phyloP scores from a whole-genome alignment of 208 protist genomes.

The Crithidia fasciculata region DNA sequence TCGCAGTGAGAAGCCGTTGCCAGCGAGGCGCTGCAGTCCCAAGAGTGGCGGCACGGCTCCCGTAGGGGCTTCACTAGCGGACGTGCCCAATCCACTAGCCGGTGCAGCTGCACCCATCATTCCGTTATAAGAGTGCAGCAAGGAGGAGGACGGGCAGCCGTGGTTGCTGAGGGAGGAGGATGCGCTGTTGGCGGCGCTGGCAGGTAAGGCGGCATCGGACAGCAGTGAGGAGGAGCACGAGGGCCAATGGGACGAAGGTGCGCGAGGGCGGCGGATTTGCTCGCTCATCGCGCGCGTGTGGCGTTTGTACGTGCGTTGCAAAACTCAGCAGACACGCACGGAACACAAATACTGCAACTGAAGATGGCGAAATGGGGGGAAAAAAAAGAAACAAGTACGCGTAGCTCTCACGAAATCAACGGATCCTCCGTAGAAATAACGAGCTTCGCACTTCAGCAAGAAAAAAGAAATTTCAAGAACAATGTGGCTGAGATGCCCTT shows the following conservation, averaged over 20 bases:
- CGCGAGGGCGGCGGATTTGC: no score
- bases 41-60: constrained; percentile 12
- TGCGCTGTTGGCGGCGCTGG: background rate
- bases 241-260: background rate
- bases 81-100: background rate
- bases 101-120: no score
- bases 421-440: no score
- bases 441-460: no score
- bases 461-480: no score
- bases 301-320: background rate
- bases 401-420: no score
- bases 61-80: background rate
- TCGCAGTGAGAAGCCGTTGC: constrained; percentile 27
- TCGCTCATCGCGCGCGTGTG: constrained; percentile 5
- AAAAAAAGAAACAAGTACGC: no score
- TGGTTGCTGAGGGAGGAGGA: constrained; percentile 12
- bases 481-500: no score
- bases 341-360: no score
- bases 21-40: constrained; percentile 17
- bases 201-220: background rate
- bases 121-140: background rate
- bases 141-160: background rate
- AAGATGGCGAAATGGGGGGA: no score
- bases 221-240: constrained; percentile 9
- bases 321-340: background rate